These are phyloP conservation scores for Hypoxylon sp. DNA, from an alignment of 2,329 filamentous ascomycete genomes.

Conservation along the genomic window DNA sequence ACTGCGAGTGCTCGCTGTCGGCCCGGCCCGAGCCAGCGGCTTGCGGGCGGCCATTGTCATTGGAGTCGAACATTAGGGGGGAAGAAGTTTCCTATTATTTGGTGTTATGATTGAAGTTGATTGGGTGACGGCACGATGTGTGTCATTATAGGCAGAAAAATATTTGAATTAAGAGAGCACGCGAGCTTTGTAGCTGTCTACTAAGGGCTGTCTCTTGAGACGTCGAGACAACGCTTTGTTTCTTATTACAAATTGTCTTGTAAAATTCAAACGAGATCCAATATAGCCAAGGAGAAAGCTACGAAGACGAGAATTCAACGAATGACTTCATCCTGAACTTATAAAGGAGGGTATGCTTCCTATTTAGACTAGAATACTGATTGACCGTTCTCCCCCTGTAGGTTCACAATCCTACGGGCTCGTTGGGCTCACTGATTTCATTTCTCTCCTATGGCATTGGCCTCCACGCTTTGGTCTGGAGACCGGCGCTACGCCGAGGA, in stretches of 20 bases:
- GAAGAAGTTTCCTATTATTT: not conserved
- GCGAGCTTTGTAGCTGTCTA: constrained; percentile 14
- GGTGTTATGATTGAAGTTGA: constrained; percentile 14
- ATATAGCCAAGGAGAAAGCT: constrained; percentile 21
- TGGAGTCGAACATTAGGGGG: constrained; percentile 40
- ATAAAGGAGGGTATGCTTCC: constrained; percentile 13
- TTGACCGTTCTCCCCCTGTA: constrained; percentile 1
- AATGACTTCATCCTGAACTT: constrained; percentile 23
- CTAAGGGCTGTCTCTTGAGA: constrained; percentile 5
- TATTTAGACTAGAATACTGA: constrained; percentile 33
- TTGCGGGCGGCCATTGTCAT: constrained; percentile 8
- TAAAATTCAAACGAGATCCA: constrained; percentile 7
- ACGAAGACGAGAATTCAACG: constrained; percentile 16
- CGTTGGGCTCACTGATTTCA: constrained; percentile 23
- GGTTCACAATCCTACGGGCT: constrained; percentile 14
- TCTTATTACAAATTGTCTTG: constrained; percentile 15
- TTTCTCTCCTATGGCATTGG: constrained; percentile 29
- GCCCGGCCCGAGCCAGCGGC: constrained; percentile 15
- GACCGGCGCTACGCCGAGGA: constrained; percentile 39
- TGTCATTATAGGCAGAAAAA: constrained; percentile 42
- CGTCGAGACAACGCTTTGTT: constrained; percentile 8
- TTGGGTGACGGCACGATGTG: constrained; percentile 15
- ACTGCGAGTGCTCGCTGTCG: constrained; percentile 2
- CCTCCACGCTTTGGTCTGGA: constrained; percentile 1
- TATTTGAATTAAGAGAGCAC: constrained; percentile 18